Evolutionary conservation across 75 land plant genomes (phyloP), one percentile per base, ranked within the genome.

Genomic region (Selaginella moellendorffii): DNA sequence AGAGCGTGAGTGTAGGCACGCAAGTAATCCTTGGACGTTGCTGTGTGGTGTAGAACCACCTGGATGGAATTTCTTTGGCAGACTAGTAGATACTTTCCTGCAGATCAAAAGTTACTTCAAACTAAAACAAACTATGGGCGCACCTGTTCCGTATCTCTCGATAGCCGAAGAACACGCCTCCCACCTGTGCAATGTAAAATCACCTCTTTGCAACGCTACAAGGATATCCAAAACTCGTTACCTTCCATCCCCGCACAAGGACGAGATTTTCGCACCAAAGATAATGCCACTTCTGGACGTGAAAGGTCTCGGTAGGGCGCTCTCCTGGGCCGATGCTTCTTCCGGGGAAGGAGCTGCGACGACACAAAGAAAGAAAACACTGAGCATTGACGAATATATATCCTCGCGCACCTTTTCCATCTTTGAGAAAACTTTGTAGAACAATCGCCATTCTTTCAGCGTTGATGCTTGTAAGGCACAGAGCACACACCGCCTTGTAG

Each of bases 401-500:
- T 23, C 1, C 21, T 60, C 23, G 29, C n/a, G 30, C n/a, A 92
- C 97, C 89, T 80, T 79, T 76, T 27, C 83, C 78, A 63, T 64
- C 77, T 36, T 63, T 52, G 64, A 85, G 69, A 66, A 77, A 92
- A 54, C 79, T 67, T 26, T 76, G 72, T 65, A 92, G 51, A 24
- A 88, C 74, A 64, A 92, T 79, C 19, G 78, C 77, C 12, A 79
- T 76, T 69, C 97, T 85, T 64, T 85, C 80, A 67, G 65, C 27
- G 71, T 92, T 92, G 54, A 92, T 68, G 73, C 86, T 83, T 24
- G 69, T 76, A 68, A 92, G 71, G 36, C 85, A 76, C 71, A 92
- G 86, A 65, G 81, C 82, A 12, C 76, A 54, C 24, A 92, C 97
- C 54, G 97, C 97, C 73, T 67, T 81, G 72, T 92, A 92, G 67